Conservation (phyloP, 179 eudicot genomes). For the Patellifolia procumbens region DNA sequence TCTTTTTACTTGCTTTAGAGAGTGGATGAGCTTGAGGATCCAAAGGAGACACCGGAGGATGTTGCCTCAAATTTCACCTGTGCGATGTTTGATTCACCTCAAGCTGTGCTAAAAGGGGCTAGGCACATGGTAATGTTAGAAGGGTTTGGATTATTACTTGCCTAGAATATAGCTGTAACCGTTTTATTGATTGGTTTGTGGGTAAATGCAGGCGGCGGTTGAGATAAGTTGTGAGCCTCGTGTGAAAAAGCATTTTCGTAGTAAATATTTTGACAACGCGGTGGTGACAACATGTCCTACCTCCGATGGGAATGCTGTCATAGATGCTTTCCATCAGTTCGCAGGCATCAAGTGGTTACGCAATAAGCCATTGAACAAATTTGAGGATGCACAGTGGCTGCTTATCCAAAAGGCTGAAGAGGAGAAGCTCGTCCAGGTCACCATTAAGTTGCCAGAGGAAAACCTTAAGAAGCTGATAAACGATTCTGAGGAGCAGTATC, state of each 20-base stretch:
- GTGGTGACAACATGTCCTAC: constrained; percentile 92
- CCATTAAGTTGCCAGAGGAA: constrained; percentile 67
- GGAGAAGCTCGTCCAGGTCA: constrained; percentile 90
- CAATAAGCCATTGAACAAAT: constrained; percentile 74
- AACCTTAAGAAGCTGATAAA: constrained; percentile 54
- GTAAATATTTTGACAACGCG: constrained; percentile 80
- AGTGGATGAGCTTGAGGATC: constrained; percentile 87
- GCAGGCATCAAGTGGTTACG: constrained; percentile 87
- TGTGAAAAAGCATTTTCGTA: constrained; percentile 90
- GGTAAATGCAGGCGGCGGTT: constrained; percentile 72
- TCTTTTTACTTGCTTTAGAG: constrained; percentile 43
- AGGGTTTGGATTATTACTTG: not conserved
- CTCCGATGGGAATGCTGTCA: constrained; percentile 63
- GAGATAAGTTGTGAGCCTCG: constrained; percentile 97
- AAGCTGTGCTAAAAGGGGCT: constrained; percentile 84
- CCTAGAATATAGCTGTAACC: not conserved
- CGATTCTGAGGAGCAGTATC: constrained; percentile 82
- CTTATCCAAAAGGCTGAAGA: constrained; percentile 98
- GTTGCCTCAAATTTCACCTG: constrained; percentile 87
- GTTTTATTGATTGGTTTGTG: constrained; percentile 14
- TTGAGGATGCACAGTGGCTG: constrained; percentile 98
- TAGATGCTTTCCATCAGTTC: constrained; percentile 85
- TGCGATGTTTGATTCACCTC: constrained; percentile 82
- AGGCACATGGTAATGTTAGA: constrained; percentile 85
- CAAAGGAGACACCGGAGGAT: constrained; percentile 93